These are phyloP conservation scores for Asterochloris sp. DNA, from an alignment of 139 green algal species.

Conservation along the genomic window DNA sequence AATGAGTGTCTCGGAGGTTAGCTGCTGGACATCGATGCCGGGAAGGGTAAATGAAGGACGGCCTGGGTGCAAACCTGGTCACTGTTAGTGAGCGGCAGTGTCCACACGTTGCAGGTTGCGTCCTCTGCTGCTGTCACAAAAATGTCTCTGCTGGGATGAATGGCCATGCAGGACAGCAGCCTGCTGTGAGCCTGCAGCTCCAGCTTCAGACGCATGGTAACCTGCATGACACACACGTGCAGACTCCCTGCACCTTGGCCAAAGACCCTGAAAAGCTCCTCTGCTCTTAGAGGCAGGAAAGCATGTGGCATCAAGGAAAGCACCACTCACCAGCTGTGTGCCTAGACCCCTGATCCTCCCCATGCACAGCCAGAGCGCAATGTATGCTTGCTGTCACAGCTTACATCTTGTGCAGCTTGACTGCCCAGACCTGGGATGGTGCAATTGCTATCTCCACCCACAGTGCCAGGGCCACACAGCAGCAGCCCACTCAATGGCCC, in stretches of 20 bases:
- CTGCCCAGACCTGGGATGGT: too few relatives aligned
- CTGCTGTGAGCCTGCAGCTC: constrained; percentile 14
- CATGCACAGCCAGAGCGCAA: too few relatives aligned
- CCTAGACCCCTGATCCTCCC: too few relatives aligned
- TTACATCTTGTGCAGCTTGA: too few relatives aligned
- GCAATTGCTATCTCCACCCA: too few relatives aligned
- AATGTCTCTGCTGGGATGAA: constrained; percentile 1
- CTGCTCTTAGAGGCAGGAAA: too few relatives aligned
- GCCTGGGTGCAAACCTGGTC: neutral
- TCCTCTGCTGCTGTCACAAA: constrained; percentile 16
- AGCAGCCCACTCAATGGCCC: neutral
- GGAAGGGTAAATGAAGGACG: neutral
- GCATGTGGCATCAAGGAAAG: too few relatives aligned
- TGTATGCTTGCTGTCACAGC: too few relatives aligned
- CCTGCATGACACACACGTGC: neutral
- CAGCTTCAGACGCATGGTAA: neutral
- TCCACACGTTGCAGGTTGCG: constrained; percentile 6
- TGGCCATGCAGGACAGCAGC: neutral
- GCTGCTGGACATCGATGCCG: neutral
- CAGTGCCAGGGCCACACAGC: too few relatives aligned
- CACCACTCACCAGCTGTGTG: too few relatives aligned
- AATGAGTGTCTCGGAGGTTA: neutral
- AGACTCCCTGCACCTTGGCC: too few relatives aligned
- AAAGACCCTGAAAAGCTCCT: too few relatives aligned
- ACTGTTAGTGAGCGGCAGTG: neutral